Evolutionary conservation across 768 basidiomycete species (phyloP).

Genomic region (Baorangia bicolor): DNA sequence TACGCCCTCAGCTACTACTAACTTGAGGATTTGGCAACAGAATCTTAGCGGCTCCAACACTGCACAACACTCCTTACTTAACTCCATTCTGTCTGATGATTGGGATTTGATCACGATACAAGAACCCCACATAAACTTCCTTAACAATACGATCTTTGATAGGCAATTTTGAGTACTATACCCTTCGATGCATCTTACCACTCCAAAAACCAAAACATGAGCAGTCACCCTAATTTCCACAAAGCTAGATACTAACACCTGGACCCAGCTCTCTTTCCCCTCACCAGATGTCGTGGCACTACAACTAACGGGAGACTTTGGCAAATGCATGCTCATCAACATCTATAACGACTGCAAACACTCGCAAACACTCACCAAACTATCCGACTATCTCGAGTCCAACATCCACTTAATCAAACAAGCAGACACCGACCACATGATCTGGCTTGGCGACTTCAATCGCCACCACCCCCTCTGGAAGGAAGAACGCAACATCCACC

Average conservation of each 20-base stretch:
- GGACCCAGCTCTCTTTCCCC: not conserved
- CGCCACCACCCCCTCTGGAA: conserved; percentile 36
- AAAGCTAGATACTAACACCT: not conserved
- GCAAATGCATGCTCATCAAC: not conserved
- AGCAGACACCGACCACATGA: conserved; percentile 16
- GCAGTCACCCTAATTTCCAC: conserved; percentile 6
- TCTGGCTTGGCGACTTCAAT: conserved; percentile 33
- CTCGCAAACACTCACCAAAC: too few species aligned
- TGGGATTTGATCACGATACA: not conserved
- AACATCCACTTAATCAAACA: too few species aligned
- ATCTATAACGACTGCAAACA: conserved; percentile 10
- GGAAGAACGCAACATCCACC: conserved; percentile 14
- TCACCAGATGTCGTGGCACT: not conserved
- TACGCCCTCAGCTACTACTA: too few species aligned
- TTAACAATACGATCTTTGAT: not conserved
- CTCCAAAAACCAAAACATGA: not conserved
- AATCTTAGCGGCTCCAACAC: not conserved
- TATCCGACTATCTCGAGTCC: too few species aligned
- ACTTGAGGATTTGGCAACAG: not conserved
- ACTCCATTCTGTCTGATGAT: fast-evolving
- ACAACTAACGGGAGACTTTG: not conserved
- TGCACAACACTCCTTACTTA: not conserved
- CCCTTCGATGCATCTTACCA: not conserved
- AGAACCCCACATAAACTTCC: not conserved
- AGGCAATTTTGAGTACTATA: not conserved